Conservation (phyloP, 2,329 filamentous ascomycete genomes). For the Penicillium sp. region DNA sequence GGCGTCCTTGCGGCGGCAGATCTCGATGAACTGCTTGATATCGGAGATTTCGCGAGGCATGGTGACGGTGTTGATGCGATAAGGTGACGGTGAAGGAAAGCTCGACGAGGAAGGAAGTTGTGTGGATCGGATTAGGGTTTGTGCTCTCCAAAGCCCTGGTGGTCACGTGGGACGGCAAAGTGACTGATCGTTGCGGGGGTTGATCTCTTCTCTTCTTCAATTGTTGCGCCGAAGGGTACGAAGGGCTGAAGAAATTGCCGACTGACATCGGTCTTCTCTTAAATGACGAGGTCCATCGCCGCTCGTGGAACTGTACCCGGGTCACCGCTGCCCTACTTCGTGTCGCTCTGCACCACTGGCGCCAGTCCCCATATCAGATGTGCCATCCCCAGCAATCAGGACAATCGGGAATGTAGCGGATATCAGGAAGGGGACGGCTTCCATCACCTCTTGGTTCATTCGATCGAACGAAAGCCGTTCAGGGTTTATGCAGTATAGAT, state of each 20-base stretch:
- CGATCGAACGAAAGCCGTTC: background rate
- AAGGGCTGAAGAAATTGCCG: background rate
- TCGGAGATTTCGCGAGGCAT: constrained; percentile 98
- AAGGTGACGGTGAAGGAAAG: constrained; percentile 19
- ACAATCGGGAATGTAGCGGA: constrained; percentile 15
- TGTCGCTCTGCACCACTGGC: constrained; percentile 6
- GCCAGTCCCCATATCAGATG: background rate
- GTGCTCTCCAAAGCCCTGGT: constrained; percentile 16
- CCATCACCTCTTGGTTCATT: background rate
- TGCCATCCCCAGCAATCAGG: constrained; percentile 1
- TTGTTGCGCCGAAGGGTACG: background rate
- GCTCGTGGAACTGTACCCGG: constrained; percentile 1
- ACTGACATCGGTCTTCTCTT: background rate
- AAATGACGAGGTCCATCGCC: background rate
- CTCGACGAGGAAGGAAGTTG: constrained; percentile 17
- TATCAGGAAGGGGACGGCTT: constrained; percentile 14
- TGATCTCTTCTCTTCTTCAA: background rate
- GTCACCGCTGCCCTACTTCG: constrained; percentile 2
- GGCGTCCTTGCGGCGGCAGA: constrained; percentile 99
- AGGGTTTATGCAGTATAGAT: background rate
- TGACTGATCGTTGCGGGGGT: background rate
- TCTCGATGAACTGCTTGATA: constrained; percentile 99
- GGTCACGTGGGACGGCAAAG: constrained; percentile 13
- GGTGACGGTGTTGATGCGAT: constrained; percentile 51
- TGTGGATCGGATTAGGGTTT: constrained; percentile 30